Evolutionary conservation across 2,329 filamentous ascomycete species (phyloP).

Genomic region (Claviceps digitariae): DNA sequence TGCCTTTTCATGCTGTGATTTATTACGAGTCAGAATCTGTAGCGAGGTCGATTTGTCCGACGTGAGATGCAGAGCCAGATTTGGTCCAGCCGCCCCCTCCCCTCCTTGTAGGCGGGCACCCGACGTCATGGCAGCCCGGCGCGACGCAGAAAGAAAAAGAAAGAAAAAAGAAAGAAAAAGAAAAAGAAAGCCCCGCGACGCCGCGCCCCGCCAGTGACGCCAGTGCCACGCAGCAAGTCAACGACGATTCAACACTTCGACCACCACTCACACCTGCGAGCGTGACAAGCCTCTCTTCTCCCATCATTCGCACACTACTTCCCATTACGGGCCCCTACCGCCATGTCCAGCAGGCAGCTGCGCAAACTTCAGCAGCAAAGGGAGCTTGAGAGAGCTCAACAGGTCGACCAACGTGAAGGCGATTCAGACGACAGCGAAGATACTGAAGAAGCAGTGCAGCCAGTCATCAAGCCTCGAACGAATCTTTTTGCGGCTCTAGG

Average conservation of each 20-base stretch:
- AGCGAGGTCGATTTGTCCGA: not conserved
- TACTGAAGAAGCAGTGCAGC: slow-evolving; percentile 16
- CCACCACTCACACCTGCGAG: not conserved
- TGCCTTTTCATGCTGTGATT: not conserved
- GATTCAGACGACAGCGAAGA: slow-evolving; percentile 19
- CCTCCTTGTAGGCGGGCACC: not conserved
- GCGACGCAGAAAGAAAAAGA: not conserved
- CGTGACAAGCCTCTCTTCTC: not conserved
- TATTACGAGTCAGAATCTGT: not conserved
- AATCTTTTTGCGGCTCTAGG: slow-evolving; percentile 41
- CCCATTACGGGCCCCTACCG: not conserved
- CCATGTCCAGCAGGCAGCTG: slow-evolving; percentile 38
- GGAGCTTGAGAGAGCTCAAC: slow-evolving; percentile 24
- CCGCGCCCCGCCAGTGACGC: not conserved
- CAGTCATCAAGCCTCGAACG: slow-evolving; percentile 23
- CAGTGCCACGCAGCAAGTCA: not conserved
- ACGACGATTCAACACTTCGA: not conserved
- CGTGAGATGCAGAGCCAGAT: not conserved
- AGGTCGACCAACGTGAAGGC: slow-evolving; percentile 2
- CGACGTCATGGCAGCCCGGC: not conserved
- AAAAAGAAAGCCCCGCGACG: not conserved
- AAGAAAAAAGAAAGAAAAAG: not conserved
- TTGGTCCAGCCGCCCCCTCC: not conserved
- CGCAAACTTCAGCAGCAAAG: slow-evolving; percentile 38
- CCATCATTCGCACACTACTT: too few species aligned